Evolutionary conservation across 1,284 basidiomycete genomes (phyloP), one percentile per base, ranked within the genome.

Genomic region (Malassezia nana): DNA sequence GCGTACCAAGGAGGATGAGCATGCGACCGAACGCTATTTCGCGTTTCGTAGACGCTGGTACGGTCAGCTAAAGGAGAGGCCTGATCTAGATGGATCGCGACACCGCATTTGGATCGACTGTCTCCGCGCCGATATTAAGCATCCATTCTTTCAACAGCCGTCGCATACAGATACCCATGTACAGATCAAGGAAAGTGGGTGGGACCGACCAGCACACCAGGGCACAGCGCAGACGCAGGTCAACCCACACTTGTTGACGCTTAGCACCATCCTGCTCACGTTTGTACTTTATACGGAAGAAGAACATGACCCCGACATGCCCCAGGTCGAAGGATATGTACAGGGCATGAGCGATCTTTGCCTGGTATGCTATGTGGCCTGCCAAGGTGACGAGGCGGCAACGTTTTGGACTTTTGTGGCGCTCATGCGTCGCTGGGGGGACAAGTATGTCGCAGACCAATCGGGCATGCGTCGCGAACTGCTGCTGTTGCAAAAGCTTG

Each of bases 271-370:
- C 48, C 78, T 98, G 9, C 78, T 96, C 66, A 96, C 89, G 0
- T 98, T 95, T 67, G 65, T 61, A 0, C 10, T 69, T n/a, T 69
- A 61, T 55, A 67, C 67, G 48, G 48, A 59, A 10, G 52, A 28
- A 16, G 25, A 10, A 7, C 31, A 48, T 25, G 53, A 56, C 2
- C 35, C 55, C 15, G 26, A 57, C 33, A 58, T 54, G 6, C 38
- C 46, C 12, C 20, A 10, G 3, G 18, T 62, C n/a, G 57, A 57
- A 9, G 64, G 68, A 4, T 89, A 92, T 70, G 89, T 90, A 3
- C 87, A 95, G 77, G 89, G 94, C 28, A 98, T 98, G 94, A 91
- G 87, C 1, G 94, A 99, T 74, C 80, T 98, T 5, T 88, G 89
- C 66, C 85, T 88, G 2, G 92, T 92, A 6, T 78, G 96, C 20